phyloP scores from a whole-genome alignment of 1,284 basidiomycete genomes.

The Cutaneotrichosporon cyanovorans region DNA sequence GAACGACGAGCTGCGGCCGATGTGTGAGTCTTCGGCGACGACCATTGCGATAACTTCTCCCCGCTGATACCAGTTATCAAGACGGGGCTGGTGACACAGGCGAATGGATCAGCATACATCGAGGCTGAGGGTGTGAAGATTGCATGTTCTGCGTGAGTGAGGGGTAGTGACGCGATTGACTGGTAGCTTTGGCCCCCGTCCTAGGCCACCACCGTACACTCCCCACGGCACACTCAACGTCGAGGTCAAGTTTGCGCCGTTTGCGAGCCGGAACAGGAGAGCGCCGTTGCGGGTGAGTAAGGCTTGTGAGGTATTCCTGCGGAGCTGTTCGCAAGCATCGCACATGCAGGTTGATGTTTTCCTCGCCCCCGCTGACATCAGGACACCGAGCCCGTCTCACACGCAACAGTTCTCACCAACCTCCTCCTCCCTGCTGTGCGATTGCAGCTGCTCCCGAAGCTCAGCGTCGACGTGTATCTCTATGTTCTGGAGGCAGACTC shows the following conservation, averaged over 20 bases:
- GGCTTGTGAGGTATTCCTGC: too few relatives aligned
- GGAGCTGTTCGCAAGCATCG: too few relatives aligned
- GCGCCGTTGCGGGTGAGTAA: conserved; percentile 73
- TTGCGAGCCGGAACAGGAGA: conserved; percentile 66
- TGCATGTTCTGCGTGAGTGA: conserved; percentile 79
- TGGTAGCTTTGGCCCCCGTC: conserved; percentile 85
- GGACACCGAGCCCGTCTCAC: conserved; percentile 87
- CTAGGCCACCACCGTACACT: conserved; percentile 56
- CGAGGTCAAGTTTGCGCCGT: conserved; percentile 94
- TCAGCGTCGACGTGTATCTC: conserved; percentile 84
- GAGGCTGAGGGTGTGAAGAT: conserved; percentile 79
- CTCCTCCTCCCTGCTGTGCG: conserved; percentile 77
- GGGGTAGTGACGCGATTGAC: not conserved
- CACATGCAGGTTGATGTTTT: too few relatives aligned
- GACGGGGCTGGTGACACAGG: conserved; percentile 80
- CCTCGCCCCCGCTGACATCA: conserved; percentile 37
- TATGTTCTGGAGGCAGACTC: conserved; percentile 87
- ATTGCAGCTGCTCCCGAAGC: conserved; percentile 85
- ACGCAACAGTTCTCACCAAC: conserved; percentile 77
- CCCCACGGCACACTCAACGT: conserved; percentile 85
- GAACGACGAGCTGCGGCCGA: conserved; percentile 63
- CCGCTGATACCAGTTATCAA: conserved; percentile 61
- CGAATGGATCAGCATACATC: conserved; percentile 91
- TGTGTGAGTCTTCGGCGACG: conserved; percentile 56
- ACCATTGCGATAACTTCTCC: conserved; percentile 8